Base-by-base conservation (phyloP, 768 basidiomycete genomes). In the Rhizopogon rudus region DNA sequence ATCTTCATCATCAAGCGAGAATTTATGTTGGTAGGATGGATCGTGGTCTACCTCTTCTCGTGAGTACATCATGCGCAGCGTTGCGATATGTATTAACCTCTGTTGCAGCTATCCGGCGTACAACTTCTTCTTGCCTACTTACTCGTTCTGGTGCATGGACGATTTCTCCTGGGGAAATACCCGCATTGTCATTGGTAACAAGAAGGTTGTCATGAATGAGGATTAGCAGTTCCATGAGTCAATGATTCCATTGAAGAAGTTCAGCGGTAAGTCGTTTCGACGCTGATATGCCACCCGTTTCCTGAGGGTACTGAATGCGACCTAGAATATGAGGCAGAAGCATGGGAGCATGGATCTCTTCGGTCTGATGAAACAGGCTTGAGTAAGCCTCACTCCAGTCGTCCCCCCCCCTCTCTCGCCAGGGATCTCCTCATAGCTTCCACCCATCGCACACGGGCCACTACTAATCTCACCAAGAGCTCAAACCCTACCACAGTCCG, bases 101-200 rank as follows among this genome's bases (percentile, higher is more conserved):
- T 44, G 6, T 37, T 44, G 1, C 60, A 95, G 93, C 53, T 95
- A 94, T 65, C 94, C 94, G 12, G 75, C 96, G 17, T 96, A 93
- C 80, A 89, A 87, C 2, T 60, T 98, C 81, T 89, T 96, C 82
- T 75, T 98, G 5, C 94, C 94, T 0, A 71, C 96, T 17, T 98
- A 98, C 69, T 94, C 94, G 0, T 96, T 95, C 83, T 98, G 94
- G 94, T 91, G 91, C 64, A 95, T 96, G 93, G 94, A 96, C 66
- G 94, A 96, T 69, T 97, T 96, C 73, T 86, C 88, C 68, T 96
- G 92, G 91, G 90, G 91, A 77, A 92, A 89, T 66, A 93, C 91
- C 16, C 91, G 94, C 77, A 77, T 95, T 33, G 93, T 96, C 58
- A 86, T 96, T 56, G 93, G 86, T 65, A 90, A 91, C 62, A 97